These are phyloP conservation scores for Tagetes patula DNA, from an alignment of 129 eudicot species.

Conservation along the genomic window DNA sequence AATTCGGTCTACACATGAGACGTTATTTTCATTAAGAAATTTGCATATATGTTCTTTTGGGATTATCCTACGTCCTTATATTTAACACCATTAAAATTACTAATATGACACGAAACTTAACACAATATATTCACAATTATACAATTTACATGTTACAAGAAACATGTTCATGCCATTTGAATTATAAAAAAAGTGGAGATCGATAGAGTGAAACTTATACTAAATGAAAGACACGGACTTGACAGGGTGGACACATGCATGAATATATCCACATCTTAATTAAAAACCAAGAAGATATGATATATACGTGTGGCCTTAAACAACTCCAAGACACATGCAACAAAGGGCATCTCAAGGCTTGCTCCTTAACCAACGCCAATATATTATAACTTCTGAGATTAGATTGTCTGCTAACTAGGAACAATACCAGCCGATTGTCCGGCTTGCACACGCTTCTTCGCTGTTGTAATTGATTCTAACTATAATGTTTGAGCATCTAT, in stretches of 20 bases:
- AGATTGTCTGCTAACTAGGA: slow-evolving; percentile 13
- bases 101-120: too few relatives aligned
- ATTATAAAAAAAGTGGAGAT: too few relatives aligned
- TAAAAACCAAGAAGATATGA: slow-evolving; percentile 18
- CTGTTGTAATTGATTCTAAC: background rate
- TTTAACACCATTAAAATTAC: too few relatives aligned
- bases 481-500: slow-evolving; percentile 12
- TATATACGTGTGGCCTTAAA: slow-evolving; percentile 17
- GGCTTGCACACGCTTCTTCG: slow-evolving; percentile 10
- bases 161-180: too few relatives aligned
- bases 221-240: background rate
- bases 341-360: slow-evolving; percentile 18
- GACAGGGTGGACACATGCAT: slow-evolving; percentile 33
- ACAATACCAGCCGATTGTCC: slow-evolving; percentile 18
- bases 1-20: too few relatives aligned
- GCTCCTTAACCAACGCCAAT: slow-evolving; percentile 9
- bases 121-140: too few relatives aligned
- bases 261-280: background rate
- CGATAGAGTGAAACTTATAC: too few relatives aligned
- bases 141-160: too few relatives aligned
- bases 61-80: too few relatives aligned
- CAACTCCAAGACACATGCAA: slow-evolving; percentile 26
- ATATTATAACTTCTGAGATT: background rate
- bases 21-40: too few relatives aligned
- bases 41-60: too few relatives aligned